Base-by-base conservation (phyloP, 352 stramenopile genomes). In the Globisporangium acanthophoron region DNA sequence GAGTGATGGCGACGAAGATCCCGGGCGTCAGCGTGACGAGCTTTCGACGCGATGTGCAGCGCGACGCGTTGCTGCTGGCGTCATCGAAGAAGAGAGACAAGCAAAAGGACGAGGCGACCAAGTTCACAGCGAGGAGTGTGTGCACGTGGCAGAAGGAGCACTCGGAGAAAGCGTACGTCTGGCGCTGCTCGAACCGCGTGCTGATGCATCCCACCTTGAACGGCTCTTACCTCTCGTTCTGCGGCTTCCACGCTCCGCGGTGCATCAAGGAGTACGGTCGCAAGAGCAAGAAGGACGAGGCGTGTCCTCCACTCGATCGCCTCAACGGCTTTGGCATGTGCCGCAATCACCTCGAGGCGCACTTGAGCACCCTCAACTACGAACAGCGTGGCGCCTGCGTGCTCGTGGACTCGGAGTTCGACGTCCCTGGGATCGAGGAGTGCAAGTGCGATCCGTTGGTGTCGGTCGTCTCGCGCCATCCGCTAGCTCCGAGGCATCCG, bases 241-340 rank as follows among this genome's bases (percentile, higher is more conserved):
- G 80, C 29, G 82, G 82, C 5, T 92, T 78, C 49, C 82, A 92
- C 49, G 56, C 69, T 3, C 59, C 71, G 2, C 61, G 71, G n/a
- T 92, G 82, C 43, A 76, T 90, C 45, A 69, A 80, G 49, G 70
- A 84, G 54, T 88, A 86, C 39, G 74, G 74, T 7, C 52, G 40
- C 11, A 77, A 61, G 41, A 76, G 76, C 37, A 61, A 63, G 24
- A 73, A 63, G 21, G 51, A 49, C 9, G 3, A 40, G 5, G 1
- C 27, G 11, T 92, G 82, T 50, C 68, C 76, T 5, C 3, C 59
- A 0, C 82, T 92, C 13, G 73, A 83, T 8, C 74, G 69, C 9
- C 70, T 72, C 24, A 92, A 89, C 44, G 40, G 52, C 0, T 86
- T 87, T 65, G 82, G 82, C 0, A 70, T 92, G 62, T 92, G 82